phyloP scores from a whole-genome alignment of 441 rosid species.

The Gossypium davidsonii region DNA sequence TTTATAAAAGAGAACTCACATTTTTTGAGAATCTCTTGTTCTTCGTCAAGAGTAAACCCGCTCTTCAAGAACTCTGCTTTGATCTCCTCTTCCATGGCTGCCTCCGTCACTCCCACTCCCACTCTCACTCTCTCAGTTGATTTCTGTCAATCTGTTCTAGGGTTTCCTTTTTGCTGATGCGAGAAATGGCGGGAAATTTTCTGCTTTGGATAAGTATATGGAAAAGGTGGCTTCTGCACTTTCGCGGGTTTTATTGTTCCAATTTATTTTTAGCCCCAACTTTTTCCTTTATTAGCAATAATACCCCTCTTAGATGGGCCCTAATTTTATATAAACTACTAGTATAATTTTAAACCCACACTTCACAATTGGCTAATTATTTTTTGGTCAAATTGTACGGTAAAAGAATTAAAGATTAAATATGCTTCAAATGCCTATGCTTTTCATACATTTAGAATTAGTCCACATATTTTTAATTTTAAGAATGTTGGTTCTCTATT shows the following conservation, averaged over 20 bases:
- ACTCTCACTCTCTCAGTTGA: conserved; percentile 1
- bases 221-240: neutral
- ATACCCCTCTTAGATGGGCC: neutral
- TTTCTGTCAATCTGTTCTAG: conserved; percentile 19
- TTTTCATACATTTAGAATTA: no score
- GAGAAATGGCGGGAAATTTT: conserved; percentile 49
- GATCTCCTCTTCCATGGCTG: conserved; percentile 63
- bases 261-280: neutral
- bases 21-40: conserved; percentile 58
- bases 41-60: conserved; percentile 56
- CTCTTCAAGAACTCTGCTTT: conserved; percentile 54
- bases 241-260: conserved; percentile 2
- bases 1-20: conserved; percentile 26
- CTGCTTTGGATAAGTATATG: neutral
- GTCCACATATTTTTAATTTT: no score
- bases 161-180: conserved; percentile 22
- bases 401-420: no score
- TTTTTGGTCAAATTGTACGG: no score
- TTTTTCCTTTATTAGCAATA: neutral
- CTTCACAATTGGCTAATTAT: no score
- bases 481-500: no score
- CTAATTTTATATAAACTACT: neutral
- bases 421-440: no score
- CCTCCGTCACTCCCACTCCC: conserved; percentile 16
- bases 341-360: no score